Evolutionary conservation across 495 filamentous ascomycete species (phyloP), one percentile per base, ranked within the genome.

Genomic region (Tuber aestivum): DNA sequence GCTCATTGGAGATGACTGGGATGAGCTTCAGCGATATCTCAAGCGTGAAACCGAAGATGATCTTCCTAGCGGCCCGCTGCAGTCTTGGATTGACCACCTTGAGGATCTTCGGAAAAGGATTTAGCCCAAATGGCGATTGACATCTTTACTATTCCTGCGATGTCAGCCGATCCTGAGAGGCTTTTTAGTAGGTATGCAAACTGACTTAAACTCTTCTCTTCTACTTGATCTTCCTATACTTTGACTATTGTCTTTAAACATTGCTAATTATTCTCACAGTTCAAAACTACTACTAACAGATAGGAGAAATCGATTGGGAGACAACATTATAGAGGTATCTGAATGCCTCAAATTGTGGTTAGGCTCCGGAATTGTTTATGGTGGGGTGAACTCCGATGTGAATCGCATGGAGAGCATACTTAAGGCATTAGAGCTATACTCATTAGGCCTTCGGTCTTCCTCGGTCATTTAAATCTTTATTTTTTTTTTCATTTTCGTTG

Each of bases 141-240:
- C 18, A 75, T 80, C 6, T 71, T 80, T 20, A 73, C 78, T 23
- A 80, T 80, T 14, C 77, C 78, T n/a, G 77, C 74, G 20, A 80
- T 80, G 74, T 56, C 41, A 40, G 50, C 72, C n/a, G 70, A 76
- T 37, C 74, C 72, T 18, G 73, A 80, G 41, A 6, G 78, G 5
- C 65, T 80, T 10, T 80, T 79, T 5, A 44, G 42, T 20, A 44
- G 14, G 42, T 44, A 44, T 14, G 42, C 0, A 0, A 18, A 44
- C 0, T 44, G 18, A 1, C 1, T 44, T 18, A 12, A 20, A 44
- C 3, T 44, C 16, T 18, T 3, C 18, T 44, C 16, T 1, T 7
- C 38, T 40, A 40, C 38, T 7, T 40, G 38, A 40, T 7, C 38
- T 40, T 40, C 38, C 38, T 7, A 2, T 3, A 3, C 38, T 40